A percentile compares a stretch with the other conserved stretches of the same genome.
Evolutionary conservation across 78 protist species (phyloP).

Genomic region (Creolimax fragrantissima): DNA sequence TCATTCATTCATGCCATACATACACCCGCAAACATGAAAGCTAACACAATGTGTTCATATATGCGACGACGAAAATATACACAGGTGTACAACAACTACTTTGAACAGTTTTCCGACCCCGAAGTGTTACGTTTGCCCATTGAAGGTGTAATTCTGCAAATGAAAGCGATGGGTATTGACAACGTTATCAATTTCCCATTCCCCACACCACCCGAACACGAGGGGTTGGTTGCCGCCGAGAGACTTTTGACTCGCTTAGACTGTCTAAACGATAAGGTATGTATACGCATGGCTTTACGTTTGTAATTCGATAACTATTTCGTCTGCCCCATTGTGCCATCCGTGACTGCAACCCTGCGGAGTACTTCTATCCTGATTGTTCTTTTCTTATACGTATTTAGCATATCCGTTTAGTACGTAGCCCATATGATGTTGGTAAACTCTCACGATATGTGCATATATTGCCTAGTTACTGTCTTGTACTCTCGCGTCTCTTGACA

Average conservation of each 20-base stretch:
- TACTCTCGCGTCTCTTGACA: background rate
- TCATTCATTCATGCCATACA: background rate
- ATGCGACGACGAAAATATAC: background rate
- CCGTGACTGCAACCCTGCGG: no score
- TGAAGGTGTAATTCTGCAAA: conserved; percentile 64
- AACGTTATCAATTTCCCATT: conserved; percentile 73
- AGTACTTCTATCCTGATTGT: no score
- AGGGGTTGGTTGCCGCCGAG: background rate
- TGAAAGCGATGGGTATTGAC: conserved; percentile 80
- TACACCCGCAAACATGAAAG: background rate
- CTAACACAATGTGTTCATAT: background rate
- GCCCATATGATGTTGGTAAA: no score
- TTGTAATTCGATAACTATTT: no score
- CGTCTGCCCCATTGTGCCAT: no score
- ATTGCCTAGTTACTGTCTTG: background rate
- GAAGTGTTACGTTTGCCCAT: conserved; percentile 12
- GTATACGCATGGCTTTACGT: no score
- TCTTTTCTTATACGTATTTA: no score
- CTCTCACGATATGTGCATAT: no score
- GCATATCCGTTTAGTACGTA: no score
- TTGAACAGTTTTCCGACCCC: conserved; percentile 12
- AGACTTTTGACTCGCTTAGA: conserved; percentile 30
- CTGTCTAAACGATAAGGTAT: conserved; percentile 42
- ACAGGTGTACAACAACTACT: background rate
- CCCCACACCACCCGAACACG: conserved; percentile 67